These are phyloP conservation scores for Sambucus nigra DNA, from an alignment of 129 eudicot species.

Conservation along the genomic window DNA sequence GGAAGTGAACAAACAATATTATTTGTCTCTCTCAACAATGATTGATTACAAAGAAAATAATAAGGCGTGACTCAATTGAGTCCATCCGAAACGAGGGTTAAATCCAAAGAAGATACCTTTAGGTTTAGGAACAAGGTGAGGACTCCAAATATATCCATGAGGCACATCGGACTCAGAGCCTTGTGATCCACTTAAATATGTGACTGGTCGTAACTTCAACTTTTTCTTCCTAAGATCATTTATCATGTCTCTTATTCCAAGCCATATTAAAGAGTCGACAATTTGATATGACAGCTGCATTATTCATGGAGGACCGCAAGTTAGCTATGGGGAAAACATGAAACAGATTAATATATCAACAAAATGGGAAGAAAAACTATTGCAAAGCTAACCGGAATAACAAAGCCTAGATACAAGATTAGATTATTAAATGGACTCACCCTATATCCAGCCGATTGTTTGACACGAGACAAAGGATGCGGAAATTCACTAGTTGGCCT, in stretches of 20 bases:
- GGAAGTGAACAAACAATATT: too few relatives aligned
- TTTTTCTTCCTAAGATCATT: conserved; percentile 94
- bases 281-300: conserved; percentile 97
- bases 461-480: conserved; percentile 97
- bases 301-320: conserved; percentile 8
- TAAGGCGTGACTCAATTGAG: too few relatives aligned
- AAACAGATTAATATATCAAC: background rate
- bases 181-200: conserved; percentile 92
- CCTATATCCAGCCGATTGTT: conserved; percentile 97
- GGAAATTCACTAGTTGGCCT: conserved; percentile 99
- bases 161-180: conserved; percentile 82
- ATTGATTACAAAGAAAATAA: too few relatives aligned
- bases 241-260: conserved; percentile 96
- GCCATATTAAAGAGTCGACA: conserved; percentile 94
- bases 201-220: conserved; percentile 82
- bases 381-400: too few relatives aligned
- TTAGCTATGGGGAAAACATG: conserved; percentile 2
- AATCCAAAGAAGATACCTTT: conserved; percentile 49
- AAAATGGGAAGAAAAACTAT: background rate
- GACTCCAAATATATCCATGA: conserved; percentile 97
- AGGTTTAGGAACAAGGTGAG: conserved; percentile 98
- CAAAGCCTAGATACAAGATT: background rate
- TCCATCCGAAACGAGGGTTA: too few relatives aligned
- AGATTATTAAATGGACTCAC: conserved; percentile 37
- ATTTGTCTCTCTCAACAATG: too few relatives aligned